These are phyloP conservation scores for Steccherinum ochraceum DNA, from an alignment of 768 basidiomycete species.

Conservation along the genomic window DNA sequence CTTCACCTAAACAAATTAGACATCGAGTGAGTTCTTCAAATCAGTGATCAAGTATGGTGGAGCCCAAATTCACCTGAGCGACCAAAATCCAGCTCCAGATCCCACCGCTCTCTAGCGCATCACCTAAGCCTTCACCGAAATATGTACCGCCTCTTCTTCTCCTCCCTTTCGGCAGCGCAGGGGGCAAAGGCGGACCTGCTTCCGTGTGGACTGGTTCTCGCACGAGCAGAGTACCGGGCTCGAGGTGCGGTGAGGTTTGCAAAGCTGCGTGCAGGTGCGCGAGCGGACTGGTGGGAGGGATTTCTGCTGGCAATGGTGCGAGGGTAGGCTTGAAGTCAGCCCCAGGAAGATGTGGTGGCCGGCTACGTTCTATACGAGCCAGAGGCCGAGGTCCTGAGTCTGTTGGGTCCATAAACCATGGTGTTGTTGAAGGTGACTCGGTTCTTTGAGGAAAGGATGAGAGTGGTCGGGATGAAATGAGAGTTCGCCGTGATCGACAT, in stretches of 20 bases:
- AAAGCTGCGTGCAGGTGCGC: constrained; percentile 48
- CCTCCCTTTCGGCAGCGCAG: constrained; percentile 49
- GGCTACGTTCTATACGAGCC: neutral
- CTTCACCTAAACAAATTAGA: constrained; percentile 57
- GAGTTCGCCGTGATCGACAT: neutral
- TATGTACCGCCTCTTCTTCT: constrained; percentile 64
- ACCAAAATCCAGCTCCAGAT: constrained; percentile 77
- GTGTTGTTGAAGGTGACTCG: neutral
- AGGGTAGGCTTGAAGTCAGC: constrained; percentile 1
- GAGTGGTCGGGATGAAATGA: neutral
- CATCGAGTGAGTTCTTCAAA: neutral
- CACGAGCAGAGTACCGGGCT: constrained; percentile 50
- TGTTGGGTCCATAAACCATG: constrained; percentile 3
- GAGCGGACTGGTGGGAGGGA: constrained; percentile 44
- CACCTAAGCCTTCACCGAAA: constrained; percentile 50
- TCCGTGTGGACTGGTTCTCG: constrained; percentile 42
- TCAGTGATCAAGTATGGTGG: too few relatives aligned
- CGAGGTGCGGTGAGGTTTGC: constrained; percentile 60
- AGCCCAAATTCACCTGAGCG: constrained; percentile 47
- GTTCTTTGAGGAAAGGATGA: neutral
- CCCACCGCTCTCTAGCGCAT: constrained; percentile 36
- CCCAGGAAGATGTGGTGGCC: neutral
- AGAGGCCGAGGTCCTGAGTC: neutral
- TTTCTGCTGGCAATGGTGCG: constrained; percentile 42
- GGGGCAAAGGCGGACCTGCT: constrained; percentile 56